Base-by-base conservation (phyloP, 495 filamentous ascomycete species). In the Friedmanniomyces endolithicus region DNA sequence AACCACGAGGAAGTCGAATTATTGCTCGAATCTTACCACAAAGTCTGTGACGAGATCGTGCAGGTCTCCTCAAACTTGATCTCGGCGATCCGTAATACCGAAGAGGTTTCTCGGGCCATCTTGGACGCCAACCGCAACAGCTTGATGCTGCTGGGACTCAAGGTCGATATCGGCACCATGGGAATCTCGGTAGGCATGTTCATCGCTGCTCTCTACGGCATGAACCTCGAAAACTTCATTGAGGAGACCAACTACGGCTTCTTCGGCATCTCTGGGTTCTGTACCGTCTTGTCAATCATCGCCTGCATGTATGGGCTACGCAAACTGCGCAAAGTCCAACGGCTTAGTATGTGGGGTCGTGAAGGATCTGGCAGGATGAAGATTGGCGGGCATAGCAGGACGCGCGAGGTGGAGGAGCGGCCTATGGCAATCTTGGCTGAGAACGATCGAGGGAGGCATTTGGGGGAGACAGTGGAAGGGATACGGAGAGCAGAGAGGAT, bases 181-280 rank as follows among this genome's bases (percentile, higher is more conserved):
- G 88, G 88, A 1, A 79, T 98, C 29, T 90, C 86, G 53, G 84
- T 88, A 61, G 92, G 92, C 29, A 94, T 94, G 48, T 88, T 97
- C 64, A 79, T 95, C 65, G 92, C 92, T 25, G 88, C 87, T n/a
- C 81, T 97, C 12, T 97, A 97, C 74, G 92, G 92, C 61, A 96
- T 96, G 90, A 98, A 98, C 71, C 74, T 98, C 58, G 94, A 95
- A 65, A 97, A 97, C 69, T 98, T 97, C 69, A 84, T 97, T 59
- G 92, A 98, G 72, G 92, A 97, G 68, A 87, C 86, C n/a, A 81
- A 88, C 67, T 74, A 89, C 63, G 92, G 90, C 11, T 96, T 98
- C 67, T 73, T 75, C 25, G 80, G 77, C 41, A 82, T 97, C 57
- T 86, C 82, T 2, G 73, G 69, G 14, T 74, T 76, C 59, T 90